Conservation (phyloP, 1,284 basidiomycete species). For the Volvariella surrecta region DNA sequence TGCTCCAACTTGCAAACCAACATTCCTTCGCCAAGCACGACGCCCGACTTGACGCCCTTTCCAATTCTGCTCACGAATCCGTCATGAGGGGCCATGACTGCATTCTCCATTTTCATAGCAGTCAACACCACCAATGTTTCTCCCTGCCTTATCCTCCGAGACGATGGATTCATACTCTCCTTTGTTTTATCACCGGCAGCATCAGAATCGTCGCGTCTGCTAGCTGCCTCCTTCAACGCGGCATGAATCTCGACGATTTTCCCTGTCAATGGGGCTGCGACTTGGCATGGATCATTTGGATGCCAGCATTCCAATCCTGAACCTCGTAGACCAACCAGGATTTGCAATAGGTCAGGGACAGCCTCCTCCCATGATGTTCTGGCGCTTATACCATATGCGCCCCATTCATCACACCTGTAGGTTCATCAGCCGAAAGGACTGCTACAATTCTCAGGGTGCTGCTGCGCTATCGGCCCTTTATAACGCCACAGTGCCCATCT, state of each 20-base stretch:
- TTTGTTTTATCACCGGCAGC: not conserved
- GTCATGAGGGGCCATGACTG: conserved; percentile 20
- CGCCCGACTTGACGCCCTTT: conserved; percentile 22
- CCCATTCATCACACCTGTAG: conserved; percentile 13
- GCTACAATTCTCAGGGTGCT: conserved; percentile 33
- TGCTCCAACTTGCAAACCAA: conserved; percentile 17
- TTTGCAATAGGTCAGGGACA: conserved; percentile 23
- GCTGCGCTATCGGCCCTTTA: conserved; percentile 33
- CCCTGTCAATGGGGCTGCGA: conserved; percentile 27
- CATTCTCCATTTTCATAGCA: conserved; percentile 38
- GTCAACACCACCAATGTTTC: conserved; percentile 26
- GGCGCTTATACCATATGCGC: not conserved
- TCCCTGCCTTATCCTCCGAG: conserved; percentile 20
- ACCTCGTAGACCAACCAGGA: conserved; percentile 31
- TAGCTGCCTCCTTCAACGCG: conserved; percentile 13
- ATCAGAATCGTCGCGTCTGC: too few species aligned
- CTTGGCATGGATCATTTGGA: conserved; percentile 22
- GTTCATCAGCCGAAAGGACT: conserved; percentile 27
- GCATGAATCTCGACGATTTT: conserved; percentile 32
- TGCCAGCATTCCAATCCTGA: conserved; percentile 27
- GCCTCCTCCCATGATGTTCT: not conserved
- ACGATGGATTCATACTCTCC: not conserved
- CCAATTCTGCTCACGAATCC: conserved; percentile 21
- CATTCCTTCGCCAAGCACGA: conserved; percentile 24
- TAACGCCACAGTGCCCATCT: conserved; percentile 28